Base-by-base conservation (phyloP, 1,284 basidiomycete species). In the Cutaneotrichosporon dermatis region DNA sequence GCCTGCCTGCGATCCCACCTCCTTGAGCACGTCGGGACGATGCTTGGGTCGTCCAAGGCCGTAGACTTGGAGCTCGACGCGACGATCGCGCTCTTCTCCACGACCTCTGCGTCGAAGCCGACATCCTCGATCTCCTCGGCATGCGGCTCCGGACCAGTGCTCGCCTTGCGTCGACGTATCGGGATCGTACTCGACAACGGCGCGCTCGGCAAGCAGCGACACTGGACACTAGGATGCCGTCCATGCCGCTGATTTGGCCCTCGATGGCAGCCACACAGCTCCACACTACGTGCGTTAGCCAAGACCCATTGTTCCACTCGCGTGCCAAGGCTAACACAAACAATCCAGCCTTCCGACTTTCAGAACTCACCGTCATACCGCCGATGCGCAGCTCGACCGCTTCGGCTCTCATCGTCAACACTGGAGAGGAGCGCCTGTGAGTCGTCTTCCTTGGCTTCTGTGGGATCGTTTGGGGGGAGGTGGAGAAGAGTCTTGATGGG, bases 171-270 rank as follows among this genome's bases (percentile, higher is more conserved):
- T 71, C 68, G 13, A 72, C 53, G 45, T 60, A 74, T 1, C 70
- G 16, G 89, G 84, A 71, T 97, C 91, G 71, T 90, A 99, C 72
- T 92, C 90, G 66, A 99, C 82, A 39, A 92, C 84, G 3, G 89
- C 95, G 34, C 92, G 86, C 77, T 99, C 95, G 9, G 96, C 90
- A 34, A 99, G 83, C 15, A 99, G 82, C 12, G 95, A 94, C 25
- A 99, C 93, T 92, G 91, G 60, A 97, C 81, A 6, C 87, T 89
- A 86, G 77, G 58, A 99, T 94, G 25, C 96, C 96, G 16, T 85
- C 79, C 75, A 95, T 90, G 10, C 82, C 81, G 62, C 87, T 82
- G n/a, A 99, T 83, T 81, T 90, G 90, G 25, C 86, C 84, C 76
- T 99, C 96, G 66, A 99, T 98, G n/a, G 91, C 86, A 1, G 79